These are phyloP conservation scores for Yamadazyma trypodendri DNA, from an alignment of 1,139 yeast genomes.

Conservation along the genomic window DNA sequence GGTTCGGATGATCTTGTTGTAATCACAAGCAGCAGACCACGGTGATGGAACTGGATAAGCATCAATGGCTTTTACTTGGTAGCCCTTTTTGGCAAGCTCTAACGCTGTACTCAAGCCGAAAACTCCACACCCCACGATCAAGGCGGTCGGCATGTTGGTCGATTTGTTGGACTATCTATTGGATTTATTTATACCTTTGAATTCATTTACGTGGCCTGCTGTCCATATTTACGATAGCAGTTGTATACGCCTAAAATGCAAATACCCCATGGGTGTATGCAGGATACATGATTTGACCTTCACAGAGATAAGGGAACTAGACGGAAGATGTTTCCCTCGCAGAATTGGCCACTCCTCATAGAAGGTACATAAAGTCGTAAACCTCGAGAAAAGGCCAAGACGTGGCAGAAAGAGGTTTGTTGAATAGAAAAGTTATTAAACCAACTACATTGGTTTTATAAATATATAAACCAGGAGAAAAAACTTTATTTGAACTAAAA, in stretches of 20 bases:
- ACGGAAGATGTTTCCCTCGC: too few relatives aligned
- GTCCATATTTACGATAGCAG: neutral
- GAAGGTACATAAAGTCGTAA: too few relatives aligned
- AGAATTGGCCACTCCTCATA: too few relatives aligned
- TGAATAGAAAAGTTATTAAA: too few relatives aligned
- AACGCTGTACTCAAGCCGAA: slow-evolving; percentile 21
- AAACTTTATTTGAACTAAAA: too few relatives aligned
- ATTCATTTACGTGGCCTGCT: neutral
- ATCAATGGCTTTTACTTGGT: slow-evolving; percentile 28
- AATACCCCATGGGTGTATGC: neutral
- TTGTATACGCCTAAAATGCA: slow-evolving; percentile 1
- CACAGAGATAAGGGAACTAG: neutral
- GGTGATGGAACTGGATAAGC: slow-evolving; percentile 44
- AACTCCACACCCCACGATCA: slow-evolving; percentile 23
- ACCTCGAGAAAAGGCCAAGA: too few relatives aligned
- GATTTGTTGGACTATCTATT: neutral
- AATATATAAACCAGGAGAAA: too few relatives aligned
- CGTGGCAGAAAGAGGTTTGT: too few relatives aligned
- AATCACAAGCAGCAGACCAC: slow-evolving; percentile 49
- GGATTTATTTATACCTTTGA: neutral
- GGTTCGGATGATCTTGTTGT: slow-evolving; percentile 47
- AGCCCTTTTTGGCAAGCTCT: slow-evolving; percentile 17
- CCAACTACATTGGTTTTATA: too few relatives aligned
- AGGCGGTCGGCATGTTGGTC: slow-evolving; percentile 6
- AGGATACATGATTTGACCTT: too few relatives aligned